These are phyloP conservation scores for Tillandsia fasciculata DNA, from an alignment of 176 grass and related monocot genomes.

Conservation along the genomic window DNA sequence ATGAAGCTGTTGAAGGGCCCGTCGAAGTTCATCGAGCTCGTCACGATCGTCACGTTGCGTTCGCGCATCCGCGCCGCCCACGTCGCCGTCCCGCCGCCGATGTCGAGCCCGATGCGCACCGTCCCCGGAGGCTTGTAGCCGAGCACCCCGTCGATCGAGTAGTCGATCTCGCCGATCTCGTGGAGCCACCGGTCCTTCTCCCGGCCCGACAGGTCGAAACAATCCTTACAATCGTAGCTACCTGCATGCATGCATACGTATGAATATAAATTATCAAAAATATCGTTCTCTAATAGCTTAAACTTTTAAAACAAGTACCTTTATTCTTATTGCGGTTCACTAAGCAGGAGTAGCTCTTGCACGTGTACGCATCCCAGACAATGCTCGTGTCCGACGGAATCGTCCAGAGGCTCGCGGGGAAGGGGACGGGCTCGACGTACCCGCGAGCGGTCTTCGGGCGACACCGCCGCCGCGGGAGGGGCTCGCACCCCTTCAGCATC, in stretches of 20 bases:
- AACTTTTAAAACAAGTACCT: not conserved
- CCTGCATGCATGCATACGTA: not conserved
- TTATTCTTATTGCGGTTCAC: constrained; percentile 16
- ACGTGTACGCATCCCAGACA: constrained; percentile 40
- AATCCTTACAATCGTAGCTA: constrained; percentile 51
- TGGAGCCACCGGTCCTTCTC: constrained; percentile 39
- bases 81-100: constrained; percentile 33
- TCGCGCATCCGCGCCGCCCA: constrained; percentile 44
- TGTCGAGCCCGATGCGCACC: constrained; percentile 42
- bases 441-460: constrained; percentile 33
- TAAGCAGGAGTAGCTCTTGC: constrained; percentile 47
- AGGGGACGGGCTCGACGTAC: constrained; percentile 25
- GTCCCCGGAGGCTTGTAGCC: constrained; percentile 13
- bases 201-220: constrained; percentile 35
- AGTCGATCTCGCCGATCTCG: constrained; percentile 21
- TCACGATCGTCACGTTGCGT: constrained; percentile 41
- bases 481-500: constrained; percentile 71
- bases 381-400: constrained; percentile 40
- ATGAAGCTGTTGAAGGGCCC: constrained; percentile 54
- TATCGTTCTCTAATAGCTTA: no score
- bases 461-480: constrained; percentile 68
- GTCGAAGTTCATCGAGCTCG: constrained; percentile 41
- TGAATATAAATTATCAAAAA: no score
- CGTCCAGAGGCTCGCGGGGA: constrained; percentile 39
- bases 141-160: constrained; percentile 43